These are phyloP conservation scores for Centrapalus pauciflorus DNA, from an alignment of 129 eudicot species.

Conservation along the genomic window DNA sequence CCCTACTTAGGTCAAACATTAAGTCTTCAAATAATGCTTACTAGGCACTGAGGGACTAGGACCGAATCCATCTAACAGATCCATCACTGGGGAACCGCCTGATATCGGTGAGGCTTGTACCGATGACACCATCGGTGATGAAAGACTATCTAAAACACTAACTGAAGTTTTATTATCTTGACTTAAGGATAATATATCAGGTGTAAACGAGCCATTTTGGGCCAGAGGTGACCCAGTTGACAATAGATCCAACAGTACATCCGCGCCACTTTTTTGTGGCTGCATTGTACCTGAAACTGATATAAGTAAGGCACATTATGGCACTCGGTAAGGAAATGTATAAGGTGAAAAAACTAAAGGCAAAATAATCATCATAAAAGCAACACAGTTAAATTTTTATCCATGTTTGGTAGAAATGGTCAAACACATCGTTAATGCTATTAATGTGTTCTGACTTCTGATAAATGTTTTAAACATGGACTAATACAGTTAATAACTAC, in stretches of 20 bases:
- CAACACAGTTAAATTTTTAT: not conserved
- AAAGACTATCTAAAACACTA: slow-evolving; percentile 30
- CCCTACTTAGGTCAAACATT: not conserved
- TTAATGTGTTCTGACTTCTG: not conserved
- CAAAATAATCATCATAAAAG: not conserved
- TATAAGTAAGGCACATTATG: slow-evolving; percentile 3
- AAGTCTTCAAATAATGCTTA: slow-evolving; percentile 20
- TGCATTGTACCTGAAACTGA: slow-evolving; percentile 54
- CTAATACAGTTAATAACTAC: not conserved
- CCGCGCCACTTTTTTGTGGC: slow-evolving; percentile 66
- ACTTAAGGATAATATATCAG: slow-evolving; percentile 49
- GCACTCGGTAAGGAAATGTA: not conserved
- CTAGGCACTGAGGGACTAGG: slow-evolving; percentile 45
- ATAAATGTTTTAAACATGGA: not conserved
- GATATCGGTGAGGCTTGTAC: slow-evolving; percentile 40
- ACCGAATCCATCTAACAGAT: slow-evolving; percentile 74
- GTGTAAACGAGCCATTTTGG: slow-evolving; percentile 44
- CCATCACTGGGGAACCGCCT: slow-evolving; percentile 55
- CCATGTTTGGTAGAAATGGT: slow-evolving; percentile 1
- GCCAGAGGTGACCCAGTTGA: slow-evolving; percentile 71
- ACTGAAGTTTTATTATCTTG: slow-evolving; percentile 44
- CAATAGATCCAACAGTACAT: slow-evolving; percentile 78
- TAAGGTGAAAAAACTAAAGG: not conserved
- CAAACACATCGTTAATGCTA: not conserved
- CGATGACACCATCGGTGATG: slow-evolving; percentile 42